Conservation (phyloP, 2,329 filamentous ascomycete genomes). For the Pseudovirgaria hyperparasitica region DNA sequence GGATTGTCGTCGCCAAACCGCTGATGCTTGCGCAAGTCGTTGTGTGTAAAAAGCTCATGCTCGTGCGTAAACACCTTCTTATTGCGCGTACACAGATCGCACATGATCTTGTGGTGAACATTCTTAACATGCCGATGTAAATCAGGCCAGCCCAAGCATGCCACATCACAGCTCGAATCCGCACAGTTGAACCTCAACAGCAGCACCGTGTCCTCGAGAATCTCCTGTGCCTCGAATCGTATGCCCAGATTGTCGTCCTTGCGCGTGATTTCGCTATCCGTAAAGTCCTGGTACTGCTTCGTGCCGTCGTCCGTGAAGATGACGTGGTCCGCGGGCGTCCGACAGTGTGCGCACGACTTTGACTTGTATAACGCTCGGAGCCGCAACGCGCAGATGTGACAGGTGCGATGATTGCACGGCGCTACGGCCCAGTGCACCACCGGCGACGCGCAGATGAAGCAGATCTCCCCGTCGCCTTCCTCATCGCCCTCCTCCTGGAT, state of each 20-base stretch:
- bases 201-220: conserved; percentile 80
- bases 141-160: conserved; percentile 69
- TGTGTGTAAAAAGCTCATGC: conserved; percentile 76
- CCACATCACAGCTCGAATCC: conserved; percentile 69
- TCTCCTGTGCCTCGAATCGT: conserved; percentile 76
- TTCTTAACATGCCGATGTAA: conserved; percentile 70
- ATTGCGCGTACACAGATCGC: conserved; percentile 78
- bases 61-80: conserved; percentile 99
- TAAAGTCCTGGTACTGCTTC: conserved; percentile 80
- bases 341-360: conserved; percentile 91
- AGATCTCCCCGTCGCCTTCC: conserved; percentile 63
- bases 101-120: conserved; percentile 78
- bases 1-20: conserved; percentile 81
- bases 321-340: conserved; percentile 67
- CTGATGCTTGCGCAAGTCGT: conserved; percentile 78
- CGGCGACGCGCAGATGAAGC: conserved; percentile 93
- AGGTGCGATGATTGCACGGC: conserved; percentile 92
- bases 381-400: conserved; percentile 86
- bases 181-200: conserved; percentile 92
- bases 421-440: conserved; percentile 79
- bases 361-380: conserved; percentile 92
- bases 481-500: conserved; percentile 33
- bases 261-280: conserved; percentile 56
- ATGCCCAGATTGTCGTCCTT: conserved; percentile 82
- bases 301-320: conserved; percentile 79